Percentiles rank a stretch among this genome's conserved stretches.
phyloP scores from a whole-genome alignment of 345 rosid genomes.

The Hirschfeldia incana region DNA sequence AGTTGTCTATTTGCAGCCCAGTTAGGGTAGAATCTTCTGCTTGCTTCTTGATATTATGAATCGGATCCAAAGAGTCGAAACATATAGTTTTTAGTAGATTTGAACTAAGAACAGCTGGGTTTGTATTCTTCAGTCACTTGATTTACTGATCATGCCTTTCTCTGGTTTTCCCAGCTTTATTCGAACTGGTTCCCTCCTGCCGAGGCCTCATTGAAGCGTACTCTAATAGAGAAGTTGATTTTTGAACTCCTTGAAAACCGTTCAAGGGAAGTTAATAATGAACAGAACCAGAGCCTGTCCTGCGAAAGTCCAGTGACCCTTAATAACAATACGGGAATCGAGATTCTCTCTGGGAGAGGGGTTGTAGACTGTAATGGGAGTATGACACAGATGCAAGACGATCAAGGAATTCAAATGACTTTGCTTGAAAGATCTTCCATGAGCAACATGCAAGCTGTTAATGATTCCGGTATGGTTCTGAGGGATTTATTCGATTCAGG shows the following conservation, averaged over 20 bases:
- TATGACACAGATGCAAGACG: constrained; percentile 47
- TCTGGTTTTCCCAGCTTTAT: constrained; percentile 58
- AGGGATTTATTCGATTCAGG: constrained; percentile 75
- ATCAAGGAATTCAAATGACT: constrained; percentile 73
- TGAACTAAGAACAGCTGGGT: constrained; percentile 1
- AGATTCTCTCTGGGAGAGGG: constrained; percentile 48
- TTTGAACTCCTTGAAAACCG: constrained; percentile 65
- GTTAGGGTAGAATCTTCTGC: background rate
- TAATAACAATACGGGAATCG: constrained; percentile 37
- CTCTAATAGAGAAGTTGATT: constrained; percentile 74
- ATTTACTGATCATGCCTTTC: constrained; percentile 20
- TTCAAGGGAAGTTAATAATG: constrained; percentile 43
- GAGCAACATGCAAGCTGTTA: constrained; percentile 57
- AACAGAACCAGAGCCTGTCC: constrained; percentile 47
- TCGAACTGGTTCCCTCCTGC: constrained; percentile 83
- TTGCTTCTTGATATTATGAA: constrained; percentile 6
- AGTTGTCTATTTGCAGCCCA: background rate
- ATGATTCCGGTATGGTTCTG: constrained; percentile 79
- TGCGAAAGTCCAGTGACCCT: constrained; percentile 37
- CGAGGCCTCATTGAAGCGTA: constrained; percentile 92
- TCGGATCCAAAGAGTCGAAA: background rate
- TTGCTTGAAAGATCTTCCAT: constrained; percentile 60
- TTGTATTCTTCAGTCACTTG: constrained; percentile 19
- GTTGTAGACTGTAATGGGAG: constrained; percentile 45
- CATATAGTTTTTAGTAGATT: background rate